These are phyloP conservation scores for Triticum timopheevii DNA, from an alignment of 176 grass and related monocot genomes.

Conservation along the genomic window DNA sequence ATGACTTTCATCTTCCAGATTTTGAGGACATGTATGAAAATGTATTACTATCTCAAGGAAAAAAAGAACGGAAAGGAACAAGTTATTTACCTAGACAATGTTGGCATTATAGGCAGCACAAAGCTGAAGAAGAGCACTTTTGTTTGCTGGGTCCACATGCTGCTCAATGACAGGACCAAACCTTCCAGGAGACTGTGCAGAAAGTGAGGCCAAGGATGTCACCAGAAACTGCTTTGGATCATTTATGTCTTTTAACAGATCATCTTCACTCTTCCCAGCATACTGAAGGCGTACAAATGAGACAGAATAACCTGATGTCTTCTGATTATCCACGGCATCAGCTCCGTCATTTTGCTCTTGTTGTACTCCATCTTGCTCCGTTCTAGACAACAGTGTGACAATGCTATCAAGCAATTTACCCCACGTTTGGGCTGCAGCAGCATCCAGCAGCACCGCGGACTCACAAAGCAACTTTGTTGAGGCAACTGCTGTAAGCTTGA, in stretches of 20 bases:
- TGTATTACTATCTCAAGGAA: background rate
- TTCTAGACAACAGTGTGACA: conserved; percentile 59
- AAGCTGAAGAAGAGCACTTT: conserved; percentile 76
- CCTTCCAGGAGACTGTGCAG: conserved; percentile 68
- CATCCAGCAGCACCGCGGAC: conserved; percentile 62
- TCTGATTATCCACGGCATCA: conserved; percentile 61
- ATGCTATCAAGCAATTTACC: conserved; percentile 85
- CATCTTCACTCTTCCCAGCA: conserved; percentile 86
- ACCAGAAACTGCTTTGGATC: conserved; percentile 86
- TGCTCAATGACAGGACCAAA: conserved; percentile 79
- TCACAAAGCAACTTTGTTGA: conserved; percentile 91
- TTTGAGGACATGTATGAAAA: conserved; percentile 15
- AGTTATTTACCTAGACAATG: conserved; percentile 84
- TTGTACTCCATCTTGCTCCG: conserved; percentile 60
- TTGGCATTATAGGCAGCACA: conserved; percentile 69
- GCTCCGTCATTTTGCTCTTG: conserved; percentile 58
- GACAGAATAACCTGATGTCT: conserved; percentile 71
- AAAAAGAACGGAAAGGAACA: conserved; percentile 5
- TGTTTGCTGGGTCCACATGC: conserved; percentile 69
- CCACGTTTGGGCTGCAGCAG: conserved; percentile 63
- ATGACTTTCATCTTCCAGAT: background rate
- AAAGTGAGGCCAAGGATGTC: conserved; percentile 69
- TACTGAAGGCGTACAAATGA: conserved; percentile 91
- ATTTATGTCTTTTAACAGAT: conserved; percentile 85
- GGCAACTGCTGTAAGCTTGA: conserved; percentile 83